Evolutionary conservation across 768 basidiomycete genomes (phyloP), one percentile per base, ranked within the genome.

Genomic region (Mycena olivaceomarginata): DNA sequence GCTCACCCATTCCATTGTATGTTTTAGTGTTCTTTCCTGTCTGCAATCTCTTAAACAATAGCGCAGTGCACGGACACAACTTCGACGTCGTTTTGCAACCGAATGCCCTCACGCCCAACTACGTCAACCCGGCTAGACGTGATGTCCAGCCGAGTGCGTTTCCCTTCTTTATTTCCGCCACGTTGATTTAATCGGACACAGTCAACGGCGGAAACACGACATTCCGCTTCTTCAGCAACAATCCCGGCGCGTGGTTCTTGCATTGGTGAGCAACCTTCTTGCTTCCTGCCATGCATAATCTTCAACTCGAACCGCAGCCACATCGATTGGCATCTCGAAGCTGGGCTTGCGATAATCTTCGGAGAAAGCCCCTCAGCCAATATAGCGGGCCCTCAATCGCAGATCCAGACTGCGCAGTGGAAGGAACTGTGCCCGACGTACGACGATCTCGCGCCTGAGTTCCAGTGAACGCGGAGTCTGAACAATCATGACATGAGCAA

Each of bases 251-350:
- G n/a, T 65, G 71, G 71, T 65, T 72, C 71, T 62, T 72, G n/a
- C 71, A 72, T 37, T 72, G 71, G 71, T 65, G 18, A 7, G 71
- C 39, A 18, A 18, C 20, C 48, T 12, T 13, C 46, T 9, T 40
- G 20, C 2, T 31, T 8, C 25, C 20, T 11, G 25, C 10, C 15
- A 10, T 20, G 8, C 8, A 40, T 13, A 31, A 2, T 46, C 16
- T 20, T 60, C 16, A 56, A 10, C 8, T 31, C 37, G 15, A 51
- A 60, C 56, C 13, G 10, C 57, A 85, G 85, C 62, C 85, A 86
- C 80, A 85, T 86, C 40, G 85, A 86, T 67, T 86, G 85, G 85
- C 85, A 86, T 78, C 68, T 86, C 70, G 85, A 86, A 80, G 84
- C 83, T 22, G 86, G 86, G 37, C 82, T 87, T 8, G 86, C 86